phyloP scores from a whole-genome alignment of 495 filamentous ascomycete species.

The Aspergillus diversus region DNA sequence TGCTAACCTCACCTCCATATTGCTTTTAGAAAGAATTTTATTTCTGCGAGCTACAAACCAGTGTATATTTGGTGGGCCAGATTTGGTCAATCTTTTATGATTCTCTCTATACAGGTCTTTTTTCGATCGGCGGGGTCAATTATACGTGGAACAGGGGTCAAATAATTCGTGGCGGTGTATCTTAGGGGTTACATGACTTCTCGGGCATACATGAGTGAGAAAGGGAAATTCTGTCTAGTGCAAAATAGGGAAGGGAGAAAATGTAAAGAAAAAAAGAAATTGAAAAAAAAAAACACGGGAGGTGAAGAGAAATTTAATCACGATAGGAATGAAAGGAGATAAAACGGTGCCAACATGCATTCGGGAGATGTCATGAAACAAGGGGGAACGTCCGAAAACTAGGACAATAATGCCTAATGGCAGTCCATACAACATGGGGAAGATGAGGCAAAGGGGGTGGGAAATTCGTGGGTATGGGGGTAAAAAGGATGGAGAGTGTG shows the following conservation, averaged over 20 bases:
- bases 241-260: slow-evolving; percentile 36
- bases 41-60: not conserved
- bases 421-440: slow-evolving; percentile 10
- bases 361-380: slow-evolving; percentile 22
- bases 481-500: slow-evolving; percentile 6
- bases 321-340: slow-evolving; percentile 29
- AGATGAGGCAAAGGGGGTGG: slow-evolving; percentile 10
- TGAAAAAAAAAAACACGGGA: slow-evolving; percentile 20
- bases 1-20: not conserved
- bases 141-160: slow-evolving; percentile 35
- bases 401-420: slow-evolving; percentile 16
- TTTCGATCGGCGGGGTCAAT: slow-evolving; percentile 23
- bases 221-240: slow-evolving; percentile 47
- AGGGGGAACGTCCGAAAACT: slow-evolving; percentile 23
- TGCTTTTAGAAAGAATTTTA: not conserved
- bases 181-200: slow-evolving; percentile 53
- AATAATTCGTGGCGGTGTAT: slow-evolving; percentile 44
- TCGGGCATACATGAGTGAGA: slow-evolving; percentile 53
- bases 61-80: not conserved
- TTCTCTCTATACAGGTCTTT: slow-evolving; percentile 39
- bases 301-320: slow-evolving; percentile 28
- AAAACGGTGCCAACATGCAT: slow-evolving; percentile 22
- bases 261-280: slow-evolving; percentile 19
- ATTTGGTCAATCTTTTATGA: slow-evolving; percentile 27
- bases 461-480: not conserved